phyloP scores from a whole-genome alignment of 116 monocot genomes.

The Papilionanthe hybrid region DNA sequence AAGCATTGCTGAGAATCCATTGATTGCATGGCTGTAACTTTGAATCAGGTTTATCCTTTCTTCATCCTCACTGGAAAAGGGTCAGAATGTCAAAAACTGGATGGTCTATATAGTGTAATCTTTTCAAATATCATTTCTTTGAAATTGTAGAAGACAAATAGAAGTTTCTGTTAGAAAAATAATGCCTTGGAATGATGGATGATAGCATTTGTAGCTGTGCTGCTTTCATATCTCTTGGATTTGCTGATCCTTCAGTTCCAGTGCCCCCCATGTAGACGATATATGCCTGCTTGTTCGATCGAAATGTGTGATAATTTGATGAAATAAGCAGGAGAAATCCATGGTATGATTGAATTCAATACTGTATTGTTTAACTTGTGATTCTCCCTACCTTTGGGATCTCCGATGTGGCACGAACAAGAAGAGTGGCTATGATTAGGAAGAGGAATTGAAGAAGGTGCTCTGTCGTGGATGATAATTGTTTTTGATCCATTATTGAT shows the following conservation, averaged over 20 bases:
- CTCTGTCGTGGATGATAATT: slow-evolving; percentile 30
- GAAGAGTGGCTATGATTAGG: slow-evolving; percentile 28
- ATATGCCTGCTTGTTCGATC: slow-evolving; percentile 42
- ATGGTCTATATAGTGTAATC: neutral
- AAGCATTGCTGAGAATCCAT: slow-evolving; percentile 92
- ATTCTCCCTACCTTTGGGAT: slow-evolving; percentile 43
- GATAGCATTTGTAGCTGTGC: slow-evolving; percentile 65
- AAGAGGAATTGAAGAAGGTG: slow-evolving; percentile 29
- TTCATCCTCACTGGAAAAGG: slow-evolving; percentile 50
- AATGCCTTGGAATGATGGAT: slow-evolving; percentile 62
- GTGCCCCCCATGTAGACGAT: slow-evolving; percentile 81
- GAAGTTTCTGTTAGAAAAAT: neutral
- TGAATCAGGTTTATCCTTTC: slow-evolving; percentile 61
- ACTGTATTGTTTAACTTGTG: neutral
- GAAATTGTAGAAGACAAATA: neutral
- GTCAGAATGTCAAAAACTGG: neutral
- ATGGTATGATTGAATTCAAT: neutral
- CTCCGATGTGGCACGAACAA: slow-evolving; percentile 29
- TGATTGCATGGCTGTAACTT: slow-evolving; percentile 71
- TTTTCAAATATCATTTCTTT: neutral
- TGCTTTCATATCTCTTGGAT: slow-evolving; percentile 27
- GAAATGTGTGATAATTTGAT: neutral
- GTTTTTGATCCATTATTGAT: neutral
- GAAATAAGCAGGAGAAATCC: neutral
- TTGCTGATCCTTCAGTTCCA: slow-evolving; percentile 7